Conservation (phyloP, 495 filamentous ascomycete species). For the Xylaria scruposa region DNA sequence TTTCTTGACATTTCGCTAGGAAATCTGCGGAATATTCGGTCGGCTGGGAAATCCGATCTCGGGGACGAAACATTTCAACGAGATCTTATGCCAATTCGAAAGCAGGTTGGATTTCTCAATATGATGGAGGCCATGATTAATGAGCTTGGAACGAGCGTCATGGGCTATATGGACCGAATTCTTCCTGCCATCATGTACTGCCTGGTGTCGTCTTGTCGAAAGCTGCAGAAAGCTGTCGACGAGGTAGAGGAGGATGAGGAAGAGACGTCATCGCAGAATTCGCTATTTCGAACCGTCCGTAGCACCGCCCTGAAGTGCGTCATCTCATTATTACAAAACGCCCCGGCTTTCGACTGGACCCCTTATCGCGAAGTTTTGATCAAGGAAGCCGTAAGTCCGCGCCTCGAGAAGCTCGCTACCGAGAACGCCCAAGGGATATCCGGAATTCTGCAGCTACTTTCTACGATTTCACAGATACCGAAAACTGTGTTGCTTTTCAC, state of each 20-base stretch:
- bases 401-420: slow-evolving; percentile 78
- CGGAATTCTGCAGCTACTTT: slow-evolving; percentile 78
- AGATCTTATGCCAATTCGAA: slow-evolving; percentile 67
- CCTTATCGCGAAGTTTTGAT: slow-evolving; percentile 74
- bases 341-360: slow-evolving; percentile 69
- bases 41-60: slow-evolving; percentile 58
- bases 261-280: slow-evolving; percentile 53
- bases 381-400: slow-evolving; percentile 73
- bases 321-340: slow-evolving; percentile 74
- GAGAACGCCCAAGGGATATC: slow-evolving; percentile 92
- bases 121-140: slow-evolving; percentile 90
- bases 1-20: slow-evolving; percentile 88
- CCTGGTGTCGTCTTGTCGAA: slow-evolving; percentile 71
- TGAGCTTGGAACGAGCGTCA: slow-evolving; percentile 74
- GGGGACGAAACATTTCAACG: slow-evolving; percentile 58
- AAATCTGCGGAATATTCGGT: slow-evolving; percentile 61
- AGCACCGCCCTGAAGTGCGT: slow-evolving; percentile 80
- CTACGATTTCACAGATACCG: slow-evolving; percentile 74
- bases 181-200: slow-evolving; percentile 81
- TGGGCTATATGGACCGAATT: slow-evolving; percentile 65
- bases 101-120: slow-evolving; percentile 86
- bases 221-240: slow-evolving; percentile 52
- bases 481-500: slow-evolving; percentile 72
- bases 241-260: slow-evolving; percentile 57
- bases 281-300: slow-evolving; percentile 72